A percentile compares a stretch with the other conserved stretches of the same genome.
Evolutionary conservation across 345 rosid species (phyloP).

Genomic region (Corchorus olitorius): DNA sequence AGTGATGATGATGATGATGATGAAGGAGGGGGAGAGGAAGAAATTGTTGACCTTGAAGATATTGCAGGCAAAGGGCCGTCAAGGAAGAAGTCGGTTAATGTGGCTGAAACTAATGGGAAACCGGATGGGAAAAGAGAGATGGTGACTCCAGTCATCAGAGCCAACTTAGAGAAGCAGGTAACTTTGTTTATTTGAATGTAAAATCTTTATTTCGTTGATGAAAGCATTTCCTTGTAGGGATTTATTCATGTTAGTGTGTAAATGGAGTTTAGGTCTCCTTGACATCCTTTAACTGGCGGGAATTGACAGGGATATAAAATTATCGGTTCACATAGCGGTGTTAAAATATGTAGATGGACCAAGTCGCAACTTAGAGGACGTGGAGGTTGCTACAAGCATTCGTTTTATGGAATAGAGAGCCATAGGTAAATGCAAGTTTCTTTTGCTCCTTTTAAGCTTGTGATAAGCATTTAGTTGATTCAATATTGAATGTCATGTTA

Average conservation of each 20-base stretch:
- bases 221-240: not conserved
- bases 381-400: constrained; percentile 99
- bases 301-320: constrained; percentile 90
- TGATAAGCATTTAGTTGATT: not conserved
- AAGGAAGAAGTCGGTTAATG: constrained; percentile 40
- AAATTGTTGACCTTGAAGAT: constrained; percentile 84
- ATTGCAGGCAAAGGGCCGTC: constrained; percentile 93
- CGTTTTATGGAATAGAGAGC: constrained; percentile 98
- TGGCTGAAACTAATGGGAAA: constrained; percentile 55
- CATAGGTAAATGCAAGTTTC: constrained; percentile 63
- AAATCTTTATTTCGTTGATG: not conserved
- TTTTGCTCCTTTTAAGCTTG: not conserved
- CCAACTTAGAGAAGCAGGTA: constrained; percentile 94
- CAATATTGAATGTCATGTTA: not conserved
- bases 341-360: constrained; percentile 98
- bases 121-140: constrained; percentile 67
- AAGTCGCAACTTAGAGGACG: constrained; percentile 99
- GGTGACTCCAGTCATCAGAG: constrained; percentile 96
- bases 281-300: constrained; percentile 15
- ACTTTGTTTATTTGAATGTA: not conserved
- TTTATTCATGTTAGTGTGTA: not conserved
- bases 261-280: not conserved
- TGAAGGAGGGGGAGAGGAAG: constrained; percentile 36
- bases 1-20: constrained; percentile 38
- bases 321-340: constrained; percentile 98